Base-by-base conservation (phyloP, 148 eudicot species). In the Euryodendron excelsum region DNA sequence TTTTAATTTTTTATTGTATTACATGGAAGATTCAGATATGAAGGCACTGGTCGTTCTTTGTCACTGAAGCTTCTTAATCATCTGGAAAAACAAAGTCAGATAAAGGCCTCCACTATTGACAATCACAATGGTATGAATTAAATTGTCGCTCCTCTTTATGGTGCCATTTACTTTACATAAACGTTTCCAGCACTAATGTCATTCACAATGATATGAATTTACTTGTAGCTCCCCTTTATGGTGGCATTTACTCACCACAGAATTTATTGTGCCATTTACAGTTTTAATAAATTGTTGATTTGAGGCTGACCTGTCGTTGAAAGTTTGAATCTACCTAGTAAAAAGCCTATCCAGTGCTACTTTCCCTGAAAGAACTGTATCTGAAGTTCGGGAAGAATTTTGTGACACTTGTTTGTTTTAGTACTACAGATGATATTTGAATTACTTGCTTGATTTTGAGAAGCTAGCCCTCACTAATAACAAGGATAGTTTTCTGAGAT, bases 41-140 rank as follows among this genome's bases (percentile, higher is more conserved):
- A 95, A 86, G 99, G 99, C 59, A 95, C 97, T 31, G 99, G 99
- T 55, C 84, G 96, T 79, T 93, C 99, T 0, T 76, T 95, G 79
- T 91, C 99, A 20, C 73, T 95, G 81, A 93, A 95, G 80, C 91
- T 95, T 81, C 86, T 95, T 71, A 90, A 90, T 73, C 97, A 95
- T 67, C 81, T 95, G 78, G 89, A 89, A 81, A 87, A 89, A 84
- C 97, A 91, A 84, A 90, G 92, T 70, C 92, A 83, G 64, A 79
- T 56, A 37, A 84, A 92, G 9, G 18, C 9, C 67, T 56, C 68
- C 34, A 11, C 72, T 67, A 39, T n/a, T 12, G 28, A 39, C 0
- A 67, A 17, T 41, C 30, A 67, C 20, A 39, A 39, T 67, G 72
- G 72, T 67, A 37, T 39, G 50, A 39, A 39, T 67, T 39, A 18